phyloP scores from a whole-genome alignment of 306 rosid species.

The Vigna hirtella region DNA sequence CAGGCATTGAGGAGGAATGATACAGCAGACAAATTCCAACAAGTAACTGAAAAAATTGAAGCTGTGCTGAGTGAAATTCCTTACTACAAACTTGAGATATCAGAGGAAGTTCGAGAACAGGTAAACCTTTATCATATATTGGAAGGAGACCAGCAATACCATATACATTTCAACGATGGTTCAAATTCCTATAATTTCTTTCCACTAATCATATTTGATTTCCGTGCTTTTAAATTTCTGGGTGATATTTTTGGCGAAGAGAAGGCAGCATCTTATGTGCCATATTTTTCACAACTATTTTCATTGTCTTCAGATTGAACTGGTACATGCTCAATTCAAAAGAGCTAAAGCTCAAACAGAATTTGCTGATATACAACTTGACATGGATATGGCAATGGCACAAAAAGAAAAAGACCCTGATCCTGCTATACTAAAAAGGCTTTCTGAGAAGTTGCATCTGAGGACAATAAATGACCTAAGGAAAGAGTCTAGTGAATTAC shows the following conservation, averaged over 20 bases:
- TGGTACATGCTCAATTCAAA: constrained; percentile 90
- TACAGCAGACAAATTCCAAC: constrained; percentile 60
- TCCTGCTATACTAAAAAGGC: constrained; percentile 71
- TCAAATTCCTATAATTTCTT: constrained; percentile 14
- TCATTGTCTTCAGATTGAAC: constrained; percentile 71
- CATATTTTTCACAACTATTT: constrained; percentile 24
- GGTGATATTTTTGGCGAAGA: constrained; percentile 13
- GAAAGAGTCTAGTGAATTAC: constrained; percentile 81
- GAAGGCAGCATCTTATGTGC: constrained; percentile 27
- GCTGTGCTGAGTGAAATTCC: constrained; percentile 71
- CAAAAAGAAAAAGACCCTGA: constrained; percentile 73
- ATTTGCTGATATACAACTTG: constrained; percentile 70
- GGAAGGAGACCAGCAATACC: constrained; percentile 16
- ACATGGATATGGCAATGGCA: constrained; percentile 65
- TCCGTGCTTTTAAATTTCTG: constrained; percentile 1
- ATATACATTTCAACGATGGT: constrained; percentile 24
- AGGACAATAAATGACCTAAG: constrained; percentile 75
- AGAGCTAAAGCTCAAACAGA: constrained; percentile 77
- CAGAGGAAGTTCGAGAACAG: constrained; percentile 98
- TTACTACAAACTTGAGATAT: constrained; percentile 65
- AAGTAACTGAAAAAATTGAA: constrained; percentile 70
- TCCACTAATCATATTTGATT: not conserved
- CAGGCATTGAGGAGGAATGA: constrained; percentile 76
- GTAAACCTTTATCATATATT: constrained; percentile 49
- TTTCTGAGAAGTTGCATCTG: constrained; percentile 82